phyloP scores from a whole-genome alignment of 2,329 filamentous ascomycete genomes.

The Claviceps purpurea region DNA sequence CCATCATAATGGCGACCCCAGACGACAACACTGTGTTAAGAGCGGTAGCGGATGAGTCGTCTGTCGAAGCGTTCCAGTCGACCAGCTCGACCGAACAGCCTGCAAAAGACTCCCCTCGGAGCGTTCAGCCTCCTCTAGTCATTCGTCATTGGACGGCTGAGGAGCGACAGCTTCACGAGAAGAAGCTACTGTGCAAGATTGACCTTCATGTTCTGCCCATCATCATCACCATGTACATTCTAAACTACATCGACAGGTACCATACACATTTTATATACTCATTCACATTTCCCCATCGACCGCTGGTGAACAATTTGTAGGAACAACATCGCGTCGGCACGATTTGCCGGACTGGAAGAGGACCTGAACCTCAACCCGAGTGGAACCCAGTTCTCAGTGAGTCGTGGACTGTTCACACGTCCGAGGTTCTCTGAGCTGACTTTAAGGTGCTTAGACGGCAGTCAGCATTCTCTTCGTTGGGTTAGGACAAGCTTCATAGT shows the following conservation, averaged over 20 bases:
- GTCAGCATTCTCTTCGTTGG: slow-evolving; percentile 39
- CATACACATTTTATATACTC: background rate
- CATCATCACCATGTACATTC: slow-evolving; percentile 46
- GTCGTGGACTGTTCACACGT: background rate
- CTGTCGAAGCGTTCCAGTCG: background rate
- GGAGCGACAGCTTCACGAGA: slow-evolving; percentile 12
- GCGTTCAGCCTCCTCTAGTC: background rate
- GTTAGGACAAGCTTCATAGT: slow-evolving; percentile 15
- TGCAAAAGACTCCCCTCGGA: background rate
- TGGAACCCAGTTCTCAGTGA: slow-evolving; percentile 10
- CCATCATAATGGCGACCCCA: too few relatives aligned
- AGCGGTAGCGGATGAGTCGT: background rate
- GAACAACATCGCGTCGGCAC: slow-evolving; percentile 20
- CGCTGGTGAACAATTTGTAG: slow-evolving; percentile 12
- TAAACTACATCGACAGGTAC: slow-evolving; percentile 40
- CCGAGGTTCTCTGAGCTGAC: background rate
- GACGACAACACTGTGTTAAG: background rate
- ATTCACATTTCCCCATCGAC: background rate
- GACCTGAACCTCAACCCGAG: slow-evolving; percentile 36
- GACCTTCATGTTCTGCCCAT: slow-evolving; percentile 26
- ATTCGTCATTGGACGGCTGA: slow-evolving; percentile 1
- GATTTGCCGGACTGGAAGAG: slow-evolving; percentile 22
- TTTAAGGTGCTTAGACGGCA: slow-evolving; percentile 19
- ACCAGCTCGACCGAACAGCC: background rate
- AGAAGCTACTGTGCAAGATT: slow-evolving; percentile 24